Conservation (phyloP, 2,329 filamentous ascomycete genomes). For the Fusarium veterinarium region DNA sequence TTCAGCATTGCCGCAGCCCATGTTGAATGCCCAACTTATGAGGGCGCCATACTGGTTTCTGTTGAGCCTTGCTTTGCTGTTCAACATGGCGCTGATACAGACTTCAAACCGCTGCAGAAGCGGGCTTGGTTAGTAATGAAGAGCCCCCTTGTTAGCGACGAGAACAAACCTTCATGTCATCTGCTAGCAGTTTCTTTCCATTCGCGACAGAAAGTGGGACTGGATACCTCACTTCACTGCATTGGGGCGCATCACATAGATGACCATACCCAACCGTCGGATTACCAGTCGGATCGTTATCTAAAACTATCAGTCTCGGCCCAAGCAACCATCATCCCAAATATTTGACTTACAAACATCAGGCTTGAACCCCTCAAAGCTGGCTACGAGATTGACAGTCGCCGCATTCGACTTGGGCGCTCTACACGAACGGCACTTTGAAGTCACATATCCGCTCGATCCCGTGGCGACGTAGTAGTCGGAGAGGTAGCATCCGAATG, state of each 20-base stretch:
- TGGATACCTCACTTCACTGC: slow-evolving; percentile 58
- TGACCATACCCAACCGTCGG: slow-evolving; percentile 65
- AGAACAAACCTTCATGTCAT: slow-evolving; percentile 20
- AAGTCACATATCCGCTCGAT: not conserved
- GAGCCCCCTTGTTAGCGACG: accelerated
- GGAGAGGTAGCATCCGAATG: slow-evolving; percentile 11
- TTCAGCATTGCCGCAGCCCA: slow-evolving; percentile 56
- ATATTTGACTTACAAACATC: slow-evolving; percentile 13
- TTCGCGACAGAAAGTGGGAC: slow-evolving; percentile 57
- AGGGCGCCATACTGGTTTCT: slow-evolving; percentile 65
- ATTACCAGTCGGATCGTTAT: slow-evolving; percentile 56
- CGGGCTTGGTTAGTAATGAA: not conserved
- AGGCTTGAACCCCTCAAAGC: slow-evolving; percentile 27
- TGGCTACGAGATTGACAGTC: slow-evolving; percentile 20
- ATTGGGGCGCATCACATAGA: slow-evolving; percentile 55
- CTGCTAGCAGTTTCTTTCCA: slow-evolving; percentile 53
- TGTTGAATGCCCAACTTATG: slow-evolving; percentile 63
- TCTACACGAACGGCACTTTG: slow-evolving; percentile 5
- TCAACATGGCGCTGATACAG: slow-evolving; percentile 13
- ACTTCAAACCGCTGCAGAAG: slow-evolving; percentile 3
- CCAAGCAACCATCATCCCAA: accelerated
- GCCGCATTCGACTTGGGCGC: slow-evolving; percentile 18
- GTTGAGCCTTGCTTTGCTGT: slow-evolving; percentile 44
- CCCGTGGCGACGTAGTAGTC: slow-evolving; percentile 21
- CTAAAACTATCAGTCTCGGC: not conserved